Conservation (phyloP, 345 rosid species). For the Dipteronia sinensis region DNA sequence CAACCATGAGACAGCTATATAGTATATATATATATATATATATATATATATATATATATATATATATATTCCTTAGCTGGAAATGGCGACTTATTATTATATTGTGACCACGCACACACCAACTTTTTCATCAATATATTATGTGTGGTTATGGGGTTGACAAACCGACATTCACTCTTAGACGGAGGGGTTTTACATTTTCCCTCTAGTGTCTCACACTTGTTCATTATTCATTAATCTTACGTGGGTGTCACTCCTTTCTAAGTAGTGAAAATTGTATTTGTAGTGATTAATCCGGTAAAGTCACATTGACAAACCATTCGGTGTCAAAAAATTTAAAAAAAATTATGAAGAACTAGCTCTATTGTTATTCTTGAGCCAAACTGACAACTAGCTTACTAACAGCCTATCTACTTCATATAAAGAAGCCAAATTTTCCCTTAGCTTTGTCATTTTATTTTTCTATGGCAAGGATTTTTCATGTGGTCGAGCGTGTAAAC, state of each 20-base stretch:
- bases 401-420: background rate
- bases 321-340: too few relatives aligned
- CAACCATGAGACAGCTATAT: slow-evolving; percentile 18
- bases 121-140: background rate
- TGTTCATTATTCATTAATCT: too few relatives aligned
- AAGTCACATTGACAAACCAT: too few relatives aligned
- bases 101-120: background rate
- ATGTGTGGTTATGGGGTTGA: slow-evolving; percentile 13
- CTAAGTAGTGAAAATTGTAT: too few relatives aligned
- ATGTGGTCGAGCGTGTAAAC: background rate
- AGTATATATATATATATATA: too few relatives aligned
- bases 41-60: too few relatives aligned
- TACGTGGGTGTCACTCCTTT: too few relatives aligned
- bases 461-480: background rate
- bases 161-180: too few relatives aligned
- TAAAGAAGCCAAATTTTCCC: background rate
- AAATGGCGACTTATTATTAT: background rate
- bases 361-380: background rate
- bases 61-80: slow-evolving; percentile 1
- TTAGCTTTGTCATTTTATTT: background rate
- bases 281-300: too few relatives aligned
- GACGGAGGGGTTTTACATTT: too few relatives aligned
- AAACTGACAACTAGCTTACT: background rate
- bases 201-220: too few relatives aligned
- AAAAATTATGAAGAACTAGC: too few relatives aligned